These are phyloP conservation scores for Aureobasidium sp. DNA, from an alignment of 2,329 filamentous ascomycete species.

Conservation along the genomic window DNA sequence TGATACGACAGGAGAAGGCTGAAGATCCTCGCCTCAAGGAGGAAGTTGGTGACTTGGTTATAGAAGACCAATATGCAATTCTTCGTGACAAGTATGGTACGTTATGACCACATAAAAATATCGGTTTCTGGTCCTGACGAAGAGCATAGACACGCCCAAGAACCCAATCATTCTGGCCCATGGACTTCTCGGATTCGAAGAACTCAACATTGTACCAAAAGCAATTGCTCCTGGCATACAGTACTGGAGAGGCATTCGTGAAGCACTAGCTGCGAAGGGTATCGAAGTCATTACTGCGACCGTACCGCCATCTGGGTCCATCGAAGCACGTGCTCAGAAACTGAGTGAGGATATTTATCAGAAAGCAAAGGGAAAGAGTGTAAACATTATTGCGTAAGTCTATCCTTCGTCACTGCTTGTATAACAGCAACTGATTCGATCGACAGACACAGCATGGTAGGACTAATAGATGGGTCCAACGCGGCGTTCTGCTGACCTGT, in stretches of 20 bases:
- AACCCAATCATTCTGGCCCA: constrained; percentile 57
- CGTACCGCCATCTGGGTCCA: constrained; percentile 53
- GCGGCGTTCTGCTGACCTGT: neutral
- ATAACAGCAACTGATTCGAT: neutral
- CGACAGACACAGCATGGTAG: constrained; percentile 49
- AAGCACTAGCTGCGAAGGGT: constrained; percentile 49
- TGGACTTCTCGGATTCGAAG: constrained; percentile 60
- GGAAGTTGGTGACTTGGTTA: constrained; percentile 24
- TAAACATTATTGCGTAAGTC: constrained; percentile 59
- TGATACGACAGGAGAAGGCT: neutral
- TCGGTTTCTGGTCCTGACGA: neutral
- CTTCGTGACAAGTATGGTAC: constrained; percentile 52
- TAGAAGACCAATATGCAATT: constrained; percentile 55
- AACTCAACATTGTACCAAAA: constrained; percentile 40
- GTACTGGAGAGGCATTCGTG: constrained; percentile 58
- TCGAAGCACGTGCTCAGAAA: constrained; percentile 50
- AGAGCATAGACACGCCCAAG: constrained; percentile 35
- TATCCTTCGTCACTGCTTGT: neutral
- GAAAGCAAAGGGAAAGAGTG: constrained; percentile 48
- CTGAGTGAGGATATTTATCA: constrained; percentile 47
- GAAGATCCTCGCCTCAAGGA: constrained; percentile 13
- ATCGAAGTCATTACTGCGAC: constrained; percentile 55
- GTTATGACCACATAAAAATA: neutral
- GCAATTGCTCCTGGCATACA: constrained; percentile 48
- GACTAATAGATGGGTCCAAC: neutral